A percentile compares a stretch with the other conserved stretches of the same genome.
Evolutionary conservation across 768 basidiomycete species (phyloP).

Genomic region (Kondoa malvinella): DNA sequence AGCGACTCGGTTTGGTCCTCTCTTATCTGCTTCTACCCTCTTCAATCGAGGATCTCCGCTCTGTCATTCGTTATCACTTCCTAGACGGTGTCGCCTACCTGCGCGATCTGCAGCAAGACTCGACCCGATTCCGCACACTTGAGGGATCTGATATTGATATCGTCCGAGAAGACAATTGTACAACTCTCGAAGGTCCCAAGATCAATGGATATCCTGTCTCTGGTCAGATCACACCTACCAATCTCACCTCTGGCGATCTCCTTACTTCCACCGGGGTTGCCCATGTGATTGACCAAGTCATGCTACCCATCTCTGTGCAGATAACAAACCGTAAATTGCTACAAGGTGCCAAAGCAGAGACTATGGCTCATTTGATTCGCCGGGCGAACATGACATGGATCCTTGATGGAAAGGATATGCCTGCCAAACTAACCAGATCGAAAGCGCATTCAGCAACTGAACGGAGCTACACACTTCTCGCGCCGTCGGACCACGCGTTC

Average conservation of each 20-base stretch:
- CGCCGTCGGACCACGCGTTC: slow-evolving; percentile 84
- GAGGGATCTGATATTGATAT: slow-evolving; percentile 70
- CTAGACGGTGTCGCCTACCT: slow-evolving; percentile 60
- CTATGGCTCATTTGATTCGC: slow-evolving; percentile 66
- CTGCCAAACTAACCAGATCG: slow-evolving; percentile 30
- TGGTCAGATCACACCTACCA: slow-evolving; percentile 31
- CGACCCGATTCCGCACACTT: slow-evolving; percentile 48
- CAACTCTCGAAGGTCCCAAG: slow-evolving; percentile 22
- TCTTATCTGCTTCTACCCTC: slow-evolving; percentile 58
- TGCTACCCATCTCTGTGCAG: slow-evolving; percentile 66
- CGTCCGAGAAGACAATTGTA: slow-evolving; percentile 35
- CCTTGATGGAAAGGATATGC: slow-evolving; percentile 47
- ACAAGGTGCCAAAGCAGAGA: slow-evolving; percentile 69
- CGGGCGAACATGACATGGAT: slow-evolving; percentile 84
- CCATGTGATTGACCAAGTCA: slow-evolving; percentile 50
- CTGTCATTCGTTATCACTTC: slow-evolving; percentile 73
- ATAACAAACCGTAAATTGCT: slow-evolving; percentile 75
- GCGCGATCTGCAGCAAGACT: slow-evolving; percentile 34
- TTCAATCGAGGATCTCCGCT: slow-evolving; percentile 61
- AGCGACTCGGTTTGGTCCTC: slow-evolving; percentile 71
- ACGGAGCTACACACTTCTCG: slow-evolving; percentile 67
- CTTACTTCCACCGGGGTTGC: slow-evolving; percentile 80
- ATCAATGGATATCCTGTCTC: slow-evolving; percentile 28
- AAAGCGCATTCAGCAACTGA: slow-evolving; percentile 20
- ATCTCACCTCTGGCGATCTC: slow-evolving; percentile 36